Base-by-base conservation (phyloP, 257 asterid species). In the Solanum ossicruentum region DNA sequence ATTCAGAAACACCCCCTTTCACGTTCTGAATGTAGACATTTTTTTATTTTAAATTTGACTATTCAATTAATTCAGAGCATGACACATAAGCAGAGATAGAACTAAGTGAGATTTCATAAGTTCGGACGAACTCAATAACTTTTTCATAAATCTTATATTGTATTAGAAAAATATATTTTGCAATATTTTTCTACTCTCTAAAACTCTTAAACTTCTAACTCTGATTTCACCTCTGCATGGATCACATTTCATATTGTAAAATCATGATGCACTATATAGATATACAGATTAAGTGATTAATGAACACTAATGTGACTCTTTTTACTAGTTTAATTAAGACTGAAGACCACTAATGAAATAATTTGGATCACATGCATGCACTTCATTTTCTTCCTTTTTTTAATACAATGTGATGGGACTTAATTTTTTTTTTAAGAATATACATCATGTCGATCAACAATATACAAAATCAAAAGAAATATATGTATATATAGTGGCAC, bases 11-110 rank as follows among this genome's bases (percentile, higher is more conserved):
- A 7, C 3, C 2, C 1, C 6, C 26, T 9, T 26, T 18, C 12
- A 0, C 2, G 0, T 36, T 36, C 5, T 12, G 7, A 20, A 57
- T 20, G 9, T 12, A 3, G 0, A 57, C 4, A 57, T 57, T 57
- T 1, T 18, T 57, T 20, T 1, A 20, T 56, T 6, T 0, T 0
- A 0, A 11, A 3, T 57, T 57, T 4, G 0, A 57, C 6, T 57
- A 57, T 20, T 1, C 9, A 1, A 0, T 57, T 1, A 1, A 0
- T 57, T 1, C 9, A 6, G 10, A 57, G 26, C 1, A 5, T 57
- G 12, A n/a, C 66, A 58, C 20, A 4, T 9, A 58, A 58, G 6
- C 41, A 36, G 41, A 36, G 6, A 5, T 5, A 36, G 6, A 3
- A 5, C 1, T 36, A 36, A 36, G 41, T 36, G 41, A 6, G 41